A percentile compares a stretch with the other conserved stretches of the same genome.
Conservation (phyloP, 2,329 filamentous ascomycete species). For the Blastomyces gilchristii region DNA sequence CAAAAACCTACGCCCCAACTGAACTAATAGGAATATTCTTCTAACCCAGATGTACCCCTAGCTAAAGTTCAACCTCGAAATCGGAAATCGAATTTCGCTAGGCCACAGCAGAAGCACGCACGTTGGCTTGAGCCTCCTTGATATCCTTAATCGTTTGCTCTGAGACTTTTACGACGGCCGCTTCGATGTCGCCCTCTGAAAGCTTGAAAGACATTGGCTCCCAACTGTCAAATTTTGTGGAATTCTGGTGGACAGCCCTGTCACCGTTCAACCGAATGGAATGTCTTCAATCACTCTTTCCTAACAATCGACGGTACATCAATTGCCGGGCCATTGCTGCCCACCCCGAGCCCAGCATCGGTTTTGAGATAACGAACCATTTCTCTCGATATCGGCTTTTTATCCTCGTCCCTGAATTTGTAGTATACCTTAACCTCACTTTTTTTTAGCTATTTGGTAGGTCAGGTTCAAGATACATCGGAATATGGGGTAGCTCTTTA, state of each 20-base stretch:
- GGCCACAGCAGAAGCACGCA: slow-evolving; percentile 41
- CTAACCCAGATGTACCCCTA: slow-evolving; percentile 43
- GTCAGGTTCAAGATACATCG: not conserved
- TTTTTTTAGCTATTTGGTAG: not conserved
- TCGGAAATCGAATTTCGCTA: slow-evolving; percentile 39
- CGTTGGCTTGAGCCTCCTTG: slow-evolving; percentile 43
- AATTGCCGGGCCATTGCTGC: not conserved
- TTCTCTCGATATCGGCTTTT: not conserved
- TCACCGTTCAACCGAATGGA: slow-evolving; percentile 40
- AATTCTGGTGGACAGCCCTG: slow-evolving; percentile 40
- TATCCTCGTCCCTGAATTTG: not conserved
- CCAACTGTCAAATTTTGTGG: slow-evolving; percentile 47
- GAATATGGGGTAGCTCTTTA: not conserved
- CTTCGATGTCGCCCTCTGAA: slow-evolving; percentile 36
- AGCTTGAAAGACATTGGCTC: slow-evolving; percentile 41
- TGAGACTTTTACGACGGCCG: slow-evolving; percentile 36
- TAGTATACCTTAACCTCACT: not conserved
- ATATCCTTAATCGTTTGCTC: slow-evolving; percentile 45
- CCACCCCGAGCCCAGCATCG: not conserved
- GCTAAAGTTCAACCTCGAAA: slow-evolving; percentile 43
- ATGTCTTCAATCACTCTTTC: slow-evolving; percentile 41
- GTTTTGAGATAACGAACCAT: slow-evolving; percentile 7
- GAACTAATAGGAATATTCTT: slow-evolving; percentile 40
- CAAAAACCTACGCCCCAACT: slow-evolving; percentile 35
- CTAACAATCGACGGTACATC: slow-evolving; percentile 37